Evolutionary conservation across 148 eudicot genomes (phyloP).

Genomic region (Diospyros lotus): DNA sequence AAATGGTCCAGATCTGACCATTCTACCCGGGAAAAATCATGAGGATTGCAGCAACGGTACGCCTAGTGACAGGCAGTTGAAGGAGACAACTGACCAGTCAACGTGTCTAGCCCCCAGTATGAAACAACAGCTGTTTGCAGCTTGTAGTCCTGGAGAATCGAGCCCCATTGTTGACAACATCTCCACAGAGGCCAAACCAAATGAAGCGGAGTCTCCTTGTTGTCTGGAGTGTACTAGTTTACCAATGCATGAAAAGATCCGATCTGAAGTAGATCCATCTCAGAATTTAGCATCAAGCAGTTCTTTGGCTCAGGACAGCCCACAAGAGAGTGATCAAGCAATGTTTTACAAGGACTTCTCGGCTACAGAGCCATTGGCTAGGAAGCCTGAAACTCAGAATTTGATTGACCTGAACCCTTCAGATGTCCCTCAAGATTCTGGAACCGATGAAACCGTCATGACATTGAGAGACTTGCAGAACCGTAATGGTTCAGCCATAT

Average conservation of each 20-base stretch:
- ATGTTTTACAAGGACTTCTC: neutral
- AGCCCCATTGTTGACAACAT: neutral
- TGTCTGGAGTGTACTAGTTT: neutral
- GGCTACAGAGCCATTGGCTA: conserved; percentile 1
- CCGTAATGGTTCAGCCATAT: conserved; percentile 4
- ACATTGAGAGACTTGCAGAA: neutral
- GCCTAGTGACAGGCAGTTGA: neutral
- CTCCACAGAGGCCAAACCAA: neutral
- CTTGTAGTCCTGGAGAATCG: conserved; percentile 2
- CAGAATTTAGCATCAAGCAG: conserved; percentile 8
- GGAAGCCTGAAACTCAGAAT: conserved; percentile 2
- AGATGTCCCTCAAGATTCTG: conserved; percentile 10
- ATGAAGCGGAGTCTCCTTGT: neutral
- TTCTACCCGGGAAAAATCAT: neutral
- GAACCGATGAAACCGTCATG: neutral
- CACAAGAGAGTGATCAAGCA: neutral
- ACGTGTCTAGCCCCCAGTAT: neutral
- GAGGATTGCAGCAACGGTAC: neutral
- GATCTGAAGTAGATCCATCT: neutral
- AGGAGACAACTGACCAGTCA: neutral
- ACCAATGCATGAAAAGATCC: neutral
- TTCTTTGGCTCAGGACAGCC: neutral
- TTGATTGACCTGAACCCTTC: conserved; percentile 28
- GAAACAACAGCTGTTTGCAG: neutral
- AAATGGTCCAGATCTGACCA: neutral